phyloP scores from a whole-genome alignment of 75 land plant genomes.

The Cupressus sempervirens region DNA sequence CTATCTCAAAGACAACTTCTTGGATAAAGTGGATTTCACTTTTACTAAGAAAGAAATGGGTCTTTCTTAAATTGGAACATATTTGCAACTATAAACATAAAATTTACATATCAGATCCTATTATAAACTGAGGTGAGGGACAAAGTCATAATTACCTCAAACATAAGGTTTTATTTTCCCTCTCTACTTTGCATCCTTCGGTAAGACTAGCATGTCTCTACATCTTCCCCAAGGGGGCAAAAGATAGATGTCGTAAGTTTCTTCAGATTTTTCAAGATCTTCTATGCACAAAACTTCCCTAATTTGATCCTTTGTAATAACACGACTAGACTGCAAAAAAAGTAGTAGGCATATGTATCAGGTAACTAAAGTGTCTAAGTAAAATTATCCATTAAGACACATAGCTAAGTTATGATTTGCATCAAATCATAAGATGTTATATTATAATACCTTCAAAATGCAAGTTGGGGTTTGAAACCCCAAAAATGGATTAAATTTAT shows the following conservation, averaged over 20 bases:
- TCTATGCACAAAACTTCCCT: slow-evolving; percentile 17
- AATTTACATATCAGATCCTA: background rate
- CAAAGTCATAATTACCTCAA: slow-evolving; percentile 29
- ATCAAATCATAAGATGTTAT: background rate
- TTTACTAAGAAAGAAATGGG: background rate
- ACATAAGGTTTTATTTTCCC: slow-evolving; percentile 43
- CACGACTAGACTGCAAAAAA: slow-evolving; percentile 24
- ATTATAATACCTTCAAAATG: slow-evolving; percentile 27
- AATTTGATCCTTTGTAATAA: slow-evolving; percentile 31
- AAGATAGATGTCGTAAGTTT: slow-evolving; percentile 36
- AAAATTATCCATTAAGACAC: background rate
- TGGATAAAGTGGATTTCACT: background rate
- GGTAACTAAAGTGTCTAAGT: background rate
- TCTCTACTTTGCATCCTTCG: slow-evolving; percentile 37
- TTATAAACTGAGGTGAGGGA: background rate
- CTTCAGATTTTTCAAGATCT: slow-evolving; percentile 23
- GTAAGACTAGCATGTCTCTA: slow-evolving; percentile 39
- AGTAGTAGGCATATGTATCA: background rate
- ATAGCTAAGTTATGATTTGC: background rate
- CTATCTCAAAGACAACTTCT: background rate
- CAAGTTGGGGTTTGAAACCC: slow-evolving; percentile 39
- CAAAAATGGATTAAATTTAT: slow-evolving; percentile 42
- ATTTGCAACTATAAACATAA: background rate
- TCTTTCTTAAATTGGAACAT: background rate
- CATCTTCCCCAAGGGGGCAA: slow-evolving; percentile 43